phyloP scores from a whole-genome alignment of 331 rosid species.

The Pyracantha coccinea region DNA sequence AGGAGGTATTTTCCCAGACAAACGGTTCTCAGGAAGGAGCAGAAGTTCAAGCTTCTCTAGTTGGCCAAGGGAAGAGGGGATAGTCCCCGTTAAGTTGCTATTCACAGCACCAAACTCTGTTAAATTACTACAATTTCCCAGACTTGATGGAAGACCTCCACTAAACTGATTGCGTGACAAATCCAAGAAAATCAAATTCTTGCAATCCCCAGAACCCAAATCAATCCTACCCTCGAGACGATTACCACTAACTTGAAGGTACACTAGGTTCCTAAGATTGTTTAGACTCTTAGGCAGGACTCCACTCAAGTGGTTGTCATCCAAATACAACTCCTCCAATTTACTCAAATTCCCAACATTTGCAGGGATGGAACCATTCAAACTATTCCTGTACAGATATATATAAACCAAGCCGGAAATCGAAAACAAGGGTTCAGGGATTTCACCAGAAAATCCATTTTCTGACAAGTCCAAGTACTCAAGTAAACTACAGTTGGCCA shows the following conservation, averaged over 20 bases:
- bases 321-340: constrained; percentile 26
- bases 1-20: constrained; percentile 62
- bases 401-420: constrained; percentile 26
- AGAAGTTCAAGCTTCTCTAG: constrained; percentile 30
- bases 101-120: constrained; percentile 10
- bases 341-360: constrained; percentile 42
- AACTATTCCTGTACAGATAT: constrained; percentile 33
- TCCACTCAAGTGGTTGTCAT: constrained; percentile 38
- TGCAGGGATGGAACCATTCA: constrained; percentile 53
- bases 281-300: constrained; percentile 42
- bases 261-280: constrained; percentile 29
- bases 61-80: constrained; percentile 59
- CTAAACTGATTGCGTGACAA: constrained; percentile 42
- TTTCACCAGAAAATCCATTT: constrained; percentile 34
- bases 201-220: constrained; percentile 34
- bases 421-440: constrained; percentile 44
- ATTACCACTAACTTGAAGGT: constrained; percentile 25
- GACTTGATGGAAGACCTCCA: constrained; percentile 49
- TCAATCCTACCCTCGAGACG: constrained; percentile 56
- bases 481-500: constrained; percentile 41
- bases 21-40: constrained; percentile 40
- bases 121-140: constrained; percentile 61
- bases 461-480: constrained; percentile 30
- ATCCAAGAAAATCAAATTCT: constrained; percentile 36
- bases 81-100: constrained; percentile 44